A percentile compares a stretch with the other conserved stretches of the same genome.
Evolutionary conservation across 1,139 yeast genomes (phyloP).

Genomic region (Pichia terricola): DNA sequence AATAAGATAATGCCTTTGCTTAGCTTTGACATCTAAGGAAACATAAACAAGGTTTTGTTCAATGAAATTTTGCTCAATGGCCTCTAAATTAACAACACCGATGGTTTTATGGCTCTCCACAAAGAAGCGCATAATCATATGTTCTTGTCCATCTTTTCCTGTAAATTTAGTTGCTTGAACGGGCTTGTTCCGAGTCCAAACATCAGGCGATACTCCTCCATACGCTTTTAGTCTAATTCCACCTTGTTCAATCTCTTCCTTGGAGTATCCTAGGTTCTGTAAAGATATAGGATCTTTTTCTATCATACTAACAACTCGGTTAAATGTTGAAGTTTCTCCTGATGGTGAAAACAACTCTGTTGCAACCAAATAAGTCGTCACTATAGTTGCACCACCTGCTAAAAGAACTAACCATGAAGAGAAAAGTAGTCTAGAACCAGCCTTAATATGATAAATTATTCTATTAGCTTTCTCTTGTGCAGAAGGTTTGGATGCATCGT

Average conservation of each 20-base stretch:
- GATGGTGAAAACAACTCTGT: conserved; percentile 79
- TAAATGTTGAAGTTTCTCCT: conserved; percentile 85
- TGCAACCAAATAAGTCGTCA: conserved; percentile 68
- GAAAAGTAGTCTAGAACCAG: conserved; percentile 52
- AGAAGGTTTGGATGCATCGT: no score
- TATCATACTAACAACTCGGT: conserved; percentile 69
- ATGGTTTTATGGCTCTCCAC: conserved; percentile 56
- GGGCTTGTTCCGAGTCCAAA: conserved; percentile 87
- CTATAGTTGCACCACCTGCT: conserved; percentile 55
- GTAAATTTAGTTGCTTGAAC: conserved; percentile 30
- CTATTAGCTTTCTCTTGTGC: conserved; percentile 16
- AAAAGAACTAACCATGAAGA: conserved; percentile 57
- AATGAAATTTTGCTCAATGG: conserved; percentile 56
- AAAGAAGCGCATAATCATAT: conserved; percentile 74
- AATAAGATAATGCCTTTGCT: conserved; percentile 51
- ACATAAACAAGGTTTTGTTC: conserved; percentile 67
- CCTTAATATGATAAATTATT: conserved; percentile 30
- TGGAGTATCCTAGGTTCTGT: conserved; percentile 42
- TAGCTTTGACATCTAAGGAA: conserved; percentile 66
- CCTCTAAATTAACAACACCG: conserved; percentile 73
- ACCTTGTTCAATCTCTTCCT: conserved; percentile 23
- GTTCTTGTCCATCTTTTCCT: conserved; percentile 71
- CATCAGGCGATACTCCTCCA: conserved; percentile 62
- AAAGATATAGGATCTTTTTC: conserved; percentile 60
- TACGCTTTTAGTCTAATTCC: conserved; percentile 61